Evolutionary conservation across 1,284 basidiomycete species (phyloP).

Genomic region (Cerioporus squamosus): DNA sequence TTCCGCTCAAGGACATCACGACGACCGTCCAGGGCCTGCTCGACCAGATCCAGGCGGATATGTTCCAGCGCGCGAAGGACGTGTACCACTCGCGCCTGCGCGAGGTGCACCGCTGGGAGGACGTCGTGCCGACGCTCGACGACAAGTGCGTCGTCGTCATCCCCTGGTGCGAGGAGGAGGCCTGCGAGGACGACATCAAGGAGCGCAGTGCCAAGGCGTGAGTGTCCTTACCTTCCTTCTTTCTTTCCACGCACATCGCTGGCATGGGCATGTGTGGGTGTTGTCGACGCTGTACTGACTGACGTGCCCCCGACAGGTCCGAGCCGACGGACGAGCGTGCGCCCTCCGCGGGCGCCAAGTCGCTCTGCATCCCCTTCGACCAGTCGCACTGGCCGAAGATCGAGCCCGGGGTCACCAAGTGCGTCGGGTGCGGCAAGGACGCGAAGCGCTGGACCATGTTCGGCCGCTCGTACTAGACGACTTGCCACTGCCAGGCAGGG

Average conservation of each 20-base stretch:
- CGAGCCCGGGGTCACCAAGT: conserved; percentile 81
- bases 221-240: conserved; percentile 41
- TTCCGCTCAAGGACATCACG: conserved; percentile 69
- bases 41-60: conserved; percentile 87
- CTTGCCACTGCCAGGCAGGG: not conserved
- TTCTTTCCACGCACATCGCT: no score
- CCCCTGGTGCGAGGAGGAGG: conserved; percentile 96
- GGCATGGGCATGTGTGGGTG: no score
- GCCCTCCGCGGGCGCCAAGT: conserved; percentile 98
- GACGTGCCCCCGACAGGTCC: no score
- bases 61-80: conserved; percentile 83
- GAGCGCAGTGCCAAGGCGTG: conserved; percentile 87
- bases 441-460: conserved; percentile 95
- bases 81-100: conserved; percentile 79
- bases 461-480: conserved; percentile 74
- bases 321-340: conserved; percentile 93
- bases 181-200: conserved; percentile 99
- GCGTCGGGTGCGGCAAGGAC: conserved; percentile 82
- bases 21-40: conserved; percentile 69
- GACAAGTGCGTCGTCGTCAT: conserved; percentile 88
- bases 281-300: no score
- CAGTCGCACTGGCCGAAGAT: conserved; percentile 83
- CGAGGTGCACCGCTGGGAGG: conserved; percentile 85
- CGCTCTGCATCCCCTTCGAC: conserved; percentile 96
- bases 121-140: conserved; percentile 91